These are phyloP conservation scores for Curvularia spicifera DNA, from an alignment of 2,329 filamentous ascomycete genomes.

Conservation along the genomic window DNA sequence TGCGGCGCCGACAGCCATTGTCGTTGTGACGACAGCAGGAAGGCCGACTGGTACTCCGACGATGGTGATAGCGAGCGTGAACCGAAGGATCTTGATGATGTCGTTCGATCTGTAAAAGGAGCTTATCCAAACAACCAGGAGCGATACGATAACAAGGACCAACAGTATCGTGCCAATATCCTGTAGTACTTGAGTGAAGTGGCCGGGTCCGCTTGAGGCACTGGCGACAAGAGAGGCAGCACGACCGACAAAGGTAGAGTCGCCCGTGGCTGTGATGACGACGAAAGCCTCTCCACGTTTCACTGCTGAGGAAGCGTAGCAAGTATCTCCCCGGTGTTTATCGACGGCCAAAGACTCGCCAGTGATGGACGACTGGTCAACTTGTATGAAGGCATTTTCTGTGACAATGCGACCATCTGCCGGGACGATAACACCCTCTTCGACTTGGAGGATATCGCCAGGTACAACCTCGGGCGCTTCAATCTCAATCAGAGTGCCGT, in stretches of 20 bases:
- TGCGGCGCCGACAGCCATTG: slow-evolving; percentile 91
- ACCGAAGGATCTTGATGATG: slow-evolving; percentile 80
- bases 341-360: slow-evolving; percentile 91
- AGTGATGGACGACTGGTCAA: slow-evolving; percentile 91
- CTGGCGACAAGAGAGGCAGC: slow-evolving; percentile 84
- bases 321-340: slow-evolving; percentile 81
- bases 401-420: slow-evolving; percentile 87
- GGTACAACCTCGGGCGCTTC: slow-evolving; percentile 85
- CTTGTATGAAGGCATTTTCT: slow-evolving; percentile 82
- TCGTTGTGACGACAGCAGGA: slow-evolving; percentile 90
- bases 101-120: slow-evolving; percentile 86
- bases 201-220: slow-evolving; percentile 75
- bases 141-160: slow-evolving; percentile 78
- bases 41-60: slow-evolving; percentile 93
- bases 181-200: slow-evolving; percentile 91
- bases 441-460: slow-evolving; percentile 86
- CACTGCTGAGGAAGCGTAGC: slow-evolving; percentile 85
- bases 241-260: slow-evolving; percentile 88
- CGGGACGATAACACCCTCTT: slow-evolving; percentile 90
- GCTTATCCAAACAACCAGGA: slow-evolving; percentile 83
- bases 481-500: slow-evolving; percentile 77
- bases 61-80: slow-evolving; percentile 87
- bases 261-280: slow-evolving; percentile 82
- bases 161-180: slow-evolving; percentile 82
- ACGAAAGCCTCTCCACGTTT: slow-evolving; percentile 89